Conservation (phyloP, 2,329 filamentous ascomycete genomes). For the Xylariaceae sp. region DNA sequence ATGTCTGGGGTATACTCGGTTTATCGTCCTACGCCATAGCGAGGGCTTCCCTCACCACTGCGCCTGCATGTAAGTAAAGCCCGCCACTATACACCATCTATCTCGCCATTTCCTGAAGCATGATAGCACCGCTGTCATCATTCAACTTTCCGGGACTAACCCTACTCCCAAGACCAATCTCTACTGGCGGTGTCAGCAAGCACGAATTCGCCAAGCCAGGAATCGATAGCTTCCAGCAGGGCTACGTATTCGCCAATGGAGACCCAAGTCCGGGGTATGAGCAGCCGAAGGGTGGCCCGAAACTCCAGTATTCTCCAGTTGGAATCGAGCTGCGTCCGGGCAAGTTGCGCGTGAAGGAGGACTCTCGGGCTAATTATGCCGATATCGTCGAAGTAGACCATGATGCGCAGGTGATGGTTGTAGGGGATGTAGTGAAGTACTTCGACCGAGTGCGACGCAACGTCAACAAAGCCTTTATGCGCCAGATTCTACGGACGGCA, state of each 20-base stretch:
- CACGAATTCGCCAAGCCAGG: slow-evolving; percentile 46
- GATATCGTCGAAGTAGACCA: slow-evolving; percentile 46
- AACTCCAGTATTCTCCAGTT: slow-evolving; percentile 43
- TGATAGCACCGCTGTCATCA: slow-evolving; percentile 2
- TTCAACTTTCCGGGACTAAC: slow-evolving; percentile 23
- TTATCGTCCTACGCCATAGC: slow-evolving; percentile 46
- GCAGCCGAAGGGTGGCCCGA: slow-evolving; percentile 35
- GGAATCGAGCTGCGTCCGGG: slow-evolving; percentile 43
- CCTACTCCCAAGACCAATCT: slow-evolving; percentile 39
- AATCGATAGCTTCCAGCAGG: slow-evolving; percentile 45
- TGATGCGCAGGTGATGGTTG: slow-evolving; percentile 44
- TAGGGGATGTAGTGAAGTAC: slow-evolving; percentile 45
- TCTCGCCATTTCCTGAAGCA: slow-evolving; percentile 1
- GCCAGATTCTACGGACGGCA: slow-evolving; percentile 43
- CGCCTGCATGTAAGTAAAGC: slow-evolving; percentile 44
- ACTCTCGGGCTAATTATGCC: slow-evolving; percentile 46
- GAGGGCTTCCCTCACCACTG: slow-evolving; percentile 45
- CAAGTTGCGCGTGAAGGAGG: slow-evolving; percentile 43
- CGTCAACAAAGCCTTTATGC: slow-evolving; percentile 47
- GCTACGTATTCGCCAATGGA: slow-evolving; percentile 44
- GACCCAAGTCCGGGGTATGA: slow-evolving; percentile 40
- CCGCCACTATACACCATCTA: background rate
- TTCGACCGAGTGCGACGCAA: slow-evolving; percentile 46
- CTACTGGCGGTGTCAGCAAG: slow-evolving; percentile 38
- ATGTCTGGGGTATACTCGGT: slow-evolving; percentile 45